Evolutionary conservation across 2,329 filamentous ascomycete species (phyloP).

Genomic region (Samsoniella hepiali): DNA sequence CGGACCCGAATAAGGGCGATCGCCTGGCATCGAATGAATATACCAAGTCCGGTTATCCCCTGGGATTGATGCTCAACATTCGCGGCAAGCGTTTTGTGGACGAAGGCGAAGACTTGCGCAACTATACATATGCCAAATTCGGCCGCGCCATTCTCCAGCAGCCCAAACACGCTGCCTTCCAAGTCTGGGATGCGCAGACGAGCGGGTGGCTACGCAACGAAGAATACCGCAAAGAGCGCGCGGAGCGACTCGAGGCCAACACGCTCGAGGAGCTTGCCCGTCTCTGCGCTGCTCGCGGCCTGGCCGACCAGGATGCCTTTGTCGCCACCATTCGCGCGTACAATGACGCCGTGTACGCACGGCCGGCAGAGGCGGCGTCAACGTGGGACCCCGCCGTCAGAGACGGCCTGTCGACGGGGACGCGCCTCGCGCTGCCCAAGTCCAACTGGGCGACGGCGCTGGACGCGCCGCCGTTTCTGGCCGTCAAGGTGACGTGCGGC

Average conservation of each 20-base stretch:
- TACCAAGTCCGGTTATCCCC: slow-evolving; percentile 66
- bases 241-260: slow-evolving; percentile 48
- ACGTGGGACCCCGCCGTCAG: slow-evolving; percentile 59
- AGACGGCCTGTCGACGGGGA: slow-evolving; percentile 60
- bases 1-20: slow-evolving; percentile 52
- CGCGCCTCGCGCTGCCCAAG: slow-evolving; percentile 49
- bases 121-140: slow-evolving; percentile 66
- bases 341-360: slow-evolving; percentile 53
- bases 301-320: slow-evolving; percentile 46
- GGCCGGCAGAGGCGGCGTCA: slow-evolving; percentile 42
- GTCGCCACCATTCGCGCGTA: slow-evolving; percentile 52
- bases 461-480: slow-evolving; percentile 55
- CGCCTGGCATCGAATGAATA: slow-evolving; percentile 61
- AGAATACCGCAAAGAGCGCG: slow-evolving; percentile 59
- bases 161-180: slow-evolving; percentile 56
- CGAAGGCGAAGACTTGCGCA: slow-evolving; percentile 62
- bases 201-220: slow-evolving; percentile 54
- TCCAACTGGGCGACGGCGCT: slow-evolving; percentile 65
- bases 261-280: slow-evolving; percentile 55
- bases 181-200: slow-evolving; percentile 58
- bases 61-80: slow-evolving; percentile 62
- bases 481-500: slow-evolving; percentile 62
- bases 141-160: slow-evolving; percentile 60
- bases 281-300: slow-evolving; percentile 43
- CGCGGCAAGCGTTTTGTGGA: slow-evolving; percentile 61